Base-by-base conservation (phyloP, 345 rosid genomes). In the Dovyalis caffra region DNA sequence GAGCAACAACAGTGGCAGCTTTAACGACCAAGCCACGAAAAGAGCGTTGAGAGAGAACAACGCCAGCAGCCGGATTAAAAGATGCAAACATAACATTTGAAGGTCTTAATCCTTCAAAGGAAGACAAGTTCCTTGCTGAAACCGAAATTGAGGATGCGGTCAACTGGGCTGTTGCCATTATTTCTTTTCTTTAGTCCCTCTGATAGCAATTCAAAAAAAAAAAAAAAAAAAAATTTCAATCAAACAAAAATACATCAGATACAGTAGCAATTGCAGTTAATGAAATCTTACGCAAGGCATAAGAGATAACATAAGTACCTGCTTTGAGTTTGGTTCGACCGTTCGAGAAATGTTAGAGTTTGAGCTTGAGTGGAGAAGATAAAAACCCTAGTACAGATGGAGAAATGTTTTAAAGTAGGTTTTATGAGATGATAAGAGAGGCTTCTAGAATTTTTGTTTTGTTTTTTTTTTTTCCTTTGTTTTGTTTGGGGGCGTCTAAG, bases 1-100 rank as follows among this genome's bases (percentile, higher is more conserved):
- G 97, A 65, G 98, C 97, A n/a, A 95, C 97, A 2, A 83, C 87
- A 14, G 95, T 76, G 64, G 98, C 97, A 68, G 99, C 98, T 81
- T 80, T 88, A 14, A 93, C 92, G 71, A 93, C 90, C 70, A 93
- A 83, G 29, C 84, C 63, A 20, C 81, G 86, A 64, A 87, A 80
- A 16, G 86, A 79, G 73, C 88, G 78, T 26, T 68, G 88, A 29
- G 74, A 71, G 5, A 82, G 51, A 68, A 80, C 81, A 29, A 76
- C 86, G 11, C 79, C 75, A 60, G 74, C 85, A 80, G 83, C 70
- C 1, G 81, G 62, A n/a, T 85, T 85, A 14, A 81, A 83, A 43
- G 86, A 84, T 33, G 89, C 73, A 68, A 90, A 81, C 85, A 86
- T 87, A 33, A 81, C 88, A n/a, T 71, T 76, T 2, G 93, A 86